Base-by-base conservation (phyloP, 495 filamentous ascomycete species). In the Hypoxylon intermedium region DNA sequence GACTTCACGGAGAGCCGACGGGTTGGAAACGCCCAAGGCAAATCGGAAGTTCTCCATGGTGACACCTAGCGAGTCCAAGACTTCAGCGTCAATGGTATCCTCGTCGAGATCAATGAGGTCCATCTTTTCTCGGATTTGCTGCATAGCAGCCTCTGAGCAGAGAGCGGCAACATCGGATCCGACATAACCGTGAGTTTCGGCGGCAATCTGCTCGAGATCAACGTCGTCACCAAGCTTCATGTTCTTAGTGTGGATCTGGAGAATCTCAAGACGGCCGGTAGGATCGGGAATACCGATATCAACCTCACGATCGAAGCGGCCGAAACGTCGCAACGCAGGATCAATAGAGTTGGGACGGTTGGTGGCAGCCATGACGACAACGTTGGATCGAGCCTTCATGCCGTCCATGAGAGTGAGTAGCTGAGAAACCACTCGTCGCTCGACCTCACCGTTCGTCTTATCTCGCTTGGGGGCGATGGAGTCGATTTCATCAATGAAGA, bases 51-150 rank as follows among this genome's bases (percentile, higher is more conserved):
- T 98, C 72, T 98, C 94, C 91, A 97, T 97, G 54, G 94, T 98
- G 48, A 98, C 94, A 75, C 94, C 94, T 37, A 98, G 86, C 23
- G 94, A 96, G 77, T 98, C 95, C 44, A 98, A 83, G 33, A 98
- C 95, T 78, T 98, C 94, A 45, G 94, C 95, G 71, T 98, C 94
- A 57, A 98, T 98, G 43, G 94, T 98, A 67, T 98, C 94, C 76
- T 98, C 94, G 65, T 98, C 95, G 34, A 98, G 86, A 75, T 98
- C 94, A 63, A 98, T 98, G 61, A 98, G 86, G 74, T 98, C 94
- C 94, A 98, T 98, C 88, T 98, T 98, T 82, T 98, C 94, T 79
- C 94, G 92, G 73, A 98, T 98, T 79, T 98, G 95, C 77, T 98
- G 95, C 94, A 98, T 98, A 53, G 94, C 94, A 74, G 95, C 94